These are phyloP conservation scores for Xylaria sp. DNA, from an alignment of 2,329 filamentous ascomycete species.

Conservation along the genomic window DNA sequence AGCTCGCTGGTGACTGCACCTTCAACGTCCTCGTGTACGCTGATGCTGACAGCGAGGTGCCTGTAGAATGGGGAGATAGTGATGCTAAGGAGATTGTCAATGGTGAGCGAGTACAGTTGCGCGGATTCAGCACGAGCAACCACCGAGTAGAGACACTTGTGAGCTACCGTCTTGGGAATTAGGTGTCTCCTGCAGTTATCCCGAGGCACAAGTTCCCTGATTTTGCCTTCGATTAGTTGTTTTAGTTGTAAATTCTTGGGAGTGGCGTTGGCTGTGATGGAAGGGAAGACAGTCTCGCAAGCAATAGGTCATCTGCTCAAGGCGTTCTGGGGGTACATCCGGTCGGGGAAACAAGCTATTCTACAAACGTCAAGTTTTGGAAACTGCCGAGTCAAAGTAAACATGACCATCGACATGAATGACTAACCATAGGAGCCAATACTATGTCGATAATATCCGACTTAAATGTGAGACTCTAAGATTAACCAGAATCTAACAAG, in stretches of 20 bases:
- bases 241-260: constrained; percentile 2
- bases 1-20: constrained; percentile 93
- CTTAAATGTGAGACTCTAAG: not conserved
- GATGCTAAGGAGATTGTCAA: constrained; percentile 97
- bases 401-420: not conserved
- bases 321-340: constrained; percentile 31
- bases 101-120: constrained; percentile 92
- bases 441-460: not conserved
- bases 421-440: not conserved
- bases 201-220: not conserved
- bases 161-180: constrained; percentile 77
- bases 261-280: not conserved
- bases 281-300: not conserved
- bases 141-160: constrained; percentile 96
- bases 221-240: not conserved
- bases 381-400: not conserved
- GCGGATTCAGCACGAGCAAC: constrained; percentile 94
- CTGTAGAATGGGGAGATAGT: constrained; percentile 97
- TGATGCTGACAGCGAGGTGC: constrained; percentile 94
- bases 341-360: not conserved
- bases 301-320: constrained; percentile 7
- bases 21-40: constrained; percentile 99
- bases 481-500: not conserved
- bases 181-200: not conserved
- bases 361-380: not conserved